Base-by-base conservation (phyloP, 2,329 filamentous ascomycete genomes). In the Claviceps cyperi region DNA sequence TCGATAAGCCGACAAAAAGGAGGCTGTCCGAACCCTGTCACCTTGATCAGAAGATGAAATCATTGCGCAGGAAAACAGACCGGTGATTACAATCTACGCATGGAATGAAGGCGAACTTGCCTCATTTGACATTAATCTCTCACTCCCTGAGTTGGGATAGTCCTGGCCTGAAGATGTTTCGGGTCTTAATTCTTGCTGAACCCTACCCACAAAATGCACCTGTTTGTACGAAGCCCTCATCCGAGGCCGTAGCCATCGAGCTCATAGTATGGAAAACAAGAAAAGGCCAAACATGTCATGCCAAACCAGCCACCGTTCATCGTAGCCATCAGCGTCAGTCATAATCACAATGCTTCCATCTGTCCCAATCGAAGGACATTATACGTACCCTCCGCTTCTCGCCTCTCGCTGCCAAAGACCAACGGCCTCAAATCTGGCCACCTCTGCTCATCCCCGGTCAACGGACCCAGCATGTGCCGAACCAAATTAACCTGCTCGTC, bases 401-500 rank as follows among this genome's bases (percentile, higher is more conserved):
- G 38, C 4, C 36, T 38, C 24, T 21, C 13, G 21, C 39, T 51
- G 5, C 52, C 56, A 55, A 62, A 62, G 14, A 49, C 49, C 6
- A 63, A 39, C 4, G 56, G 55, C 14, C 46, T 37, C 43, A 62
- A 44, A 4, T 50, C 39, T 7, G 58, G 49, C 40, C 53, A 57
- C 13, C 36, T 13, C 2, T 44, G 21, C 5, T 24, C 44, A 2
- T 43, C 24, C 1, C 35, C 41, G 4, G 59, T 51, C 22, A 63
- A 49, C 3, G 54, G 54, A 22, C 54, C 45, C n/a, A 67, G 43
- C 54, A 66, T 22, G 7, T 22, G 50, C 50, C 55, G 56, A 1
- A 66, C 50, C 50, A 62, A 55, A 19, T 47, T 51, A 1, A 62
- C 49, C 53, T 60, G 54, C 24, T 46, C 55, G 7, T 47, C 49